Conservation (phyloP, 139 green algal genomes). For the Picochlorum costavermella region DNA sequence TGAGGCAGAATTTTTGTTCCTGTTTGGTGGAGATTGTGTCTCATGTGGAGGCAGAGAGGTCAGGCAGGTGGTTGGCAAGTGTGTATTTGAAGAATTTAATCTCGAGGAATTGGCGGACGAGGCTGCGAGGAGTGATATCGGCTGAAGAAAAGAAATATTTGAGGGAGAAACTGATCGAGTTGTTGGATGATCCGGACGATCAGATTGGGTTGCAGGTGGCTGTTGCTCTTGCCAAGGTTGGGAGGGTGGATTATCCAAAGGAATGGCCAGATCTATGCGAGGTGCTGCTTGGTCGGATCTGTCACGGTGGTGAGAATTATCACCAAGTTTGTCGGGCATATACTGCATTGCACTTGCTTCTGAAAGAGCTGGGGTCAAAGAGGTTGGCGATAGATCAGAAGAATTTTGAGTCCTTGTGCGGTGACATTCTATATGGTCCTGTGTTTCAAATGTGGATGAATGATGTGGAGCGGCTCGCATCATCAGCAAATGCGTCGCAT, state of each 20-base stretch:
- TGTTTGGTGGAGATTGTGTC: constrained; percentile 75
- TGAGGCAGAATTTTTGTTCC: constrained; percentile 66
- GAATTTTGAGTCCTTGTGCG: constrained; percentile 72
- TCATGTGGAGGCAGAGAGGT: constrained; percentile 53
- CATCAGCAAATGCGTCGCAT: constrained; percentile 22
- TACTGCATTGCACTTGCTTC: constrained; percentile 80
- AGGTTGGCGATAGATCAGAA: constrained; percentile 71
- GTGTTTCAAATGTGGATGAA: constrained; percentile 64
- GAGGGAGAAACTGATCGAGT: constrained; percentile 46
- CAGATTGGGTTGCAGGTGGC: constrained; percentile 77
- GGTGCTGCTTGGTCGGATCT: constrained; percentile 42
- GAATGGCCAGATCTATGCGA: constrained; percentile 76
- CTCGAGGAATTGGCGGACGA: constrained; percentile 56
- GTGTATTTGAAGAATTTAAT: constrained; percentile 90
- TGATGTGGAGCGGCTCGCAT: constrained; percentile 40
- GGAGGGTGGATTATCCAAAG: constrained; percentile 72
- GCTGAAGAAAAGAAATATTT: constrained; percentile 77
- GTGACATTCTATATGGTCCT: constrained; percentile 52
- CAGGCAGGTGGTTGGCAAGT: constrained; percentile 71
- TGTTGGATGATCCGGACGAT: constrained; percentile 70
- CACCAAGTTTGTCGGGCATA: constrained; percentile 51
- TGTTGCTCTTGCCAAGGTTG: constrained; percentile 79
- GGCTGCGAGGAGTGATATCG: constrained; percentile 8
- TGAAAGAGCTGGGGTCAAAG: constrained; percentile 94
- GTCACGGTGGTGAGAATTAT: neutral